These are phyloP conservation scores for Rhizophora apiculata DNA, from an alignment of 345 rosid genomes.

Conservation along the genomic window DNA sequence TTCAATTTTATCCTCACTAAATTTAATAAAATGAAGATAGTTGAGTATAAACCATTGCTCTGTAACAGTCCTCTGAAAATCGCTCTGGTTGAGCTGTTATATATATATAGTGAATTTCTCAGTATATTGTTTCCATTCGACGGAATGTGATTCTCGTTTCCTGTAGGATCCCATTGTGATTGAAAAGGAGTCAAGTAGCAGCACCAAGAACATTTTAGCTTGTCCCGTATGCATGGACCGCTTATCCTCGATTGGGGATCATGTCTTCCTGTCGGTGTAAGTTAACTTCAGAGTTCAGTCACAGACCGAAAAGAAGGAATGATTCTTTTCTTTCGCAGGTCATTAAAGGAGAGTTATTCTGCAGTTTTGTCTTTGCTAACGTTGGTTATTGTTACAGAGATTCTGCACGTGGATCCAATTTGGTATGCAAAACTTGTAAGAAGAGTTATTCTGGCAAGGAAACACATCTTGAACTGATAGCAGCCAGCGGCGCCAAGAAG, in stretches of 20 bases:
- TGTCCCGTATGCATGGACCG: slow-evolving; percentile 78
- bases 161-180: slow-evolving; percentile 34
- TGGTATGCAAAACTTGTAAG: slow-evolving; percentile 63
- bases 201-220: slow-evolving; percentile 43
- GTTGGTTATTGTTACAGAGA: slow-evolving; percentile 36
- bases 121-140: no score
- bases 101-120: no score
- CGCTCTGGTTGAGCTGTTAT: background rate
- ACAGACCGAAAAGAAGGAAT: background rate
- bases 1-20: no score
- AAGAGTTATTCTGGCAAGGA: slow-evolving; percentile 52
- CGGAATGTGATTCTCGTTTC: background rate
- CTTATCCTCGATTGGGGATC: slow-evolving; percentile 31
- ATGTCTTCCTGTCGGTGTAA: slow-evolving; percentile 40
- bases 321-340: background rate
- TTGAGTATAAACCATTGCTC: no score
- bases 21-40: no score
- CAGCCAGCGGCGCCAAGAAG: slow-evolving; percentile 46
- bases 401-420: slow-evolving; percentile 34
- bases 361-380: slow-evolving; percentile 3
- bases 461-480: slow-evolving; percentile 68
- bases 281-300: slow-evolving; percentile 16
- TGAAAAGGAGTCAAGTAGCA: slow-evolving; percentile 25
- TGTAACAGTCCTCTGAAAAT: background rate
- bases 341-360: background rate